Base-by-base conservation (phyloP, 1,284 basidiomycete species). In the Violaceomyces palustris region DNA sequence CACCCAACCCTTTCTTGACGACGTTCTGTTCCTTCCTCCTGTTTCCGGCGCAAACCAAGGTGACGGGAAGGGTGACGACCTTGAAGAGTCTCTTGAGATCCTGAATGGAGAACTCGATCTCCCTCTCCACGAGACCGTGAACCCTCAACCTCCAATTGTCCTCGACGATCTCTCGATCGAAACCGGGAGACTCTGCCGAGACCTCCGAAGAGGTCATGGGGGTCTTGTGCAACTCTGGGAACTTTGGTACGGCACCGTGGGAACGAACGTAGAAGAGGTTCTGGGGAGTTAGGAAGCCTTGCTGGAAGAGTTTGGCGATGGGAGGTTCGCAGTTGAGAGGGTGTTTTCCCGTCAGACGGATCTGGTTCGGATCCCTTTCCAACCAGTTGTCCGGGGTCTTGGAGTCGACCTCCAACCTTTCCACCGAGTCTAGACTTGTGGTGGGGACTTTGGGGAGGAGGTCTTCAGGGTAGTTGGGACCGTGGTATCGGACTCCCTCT, bases 21-120 rank as follows among this genome's bases (percentile, higher is more conserved):
- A 82, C 75, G 61, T 85, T 85, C 60, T 85, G 83, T 59, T 85
- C 83, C 63, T 83, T 83, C 10, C 83, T 76, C 3, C 83, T 74
- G 69, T 85, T 85, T 1, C 83, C 83, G 1, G 83, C 83, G 51
- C 83, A 85, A 1, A 82, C 81, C 14, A 85, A 67, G 0, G 83
- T 85, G 29, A 84, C 77, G 3, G 83, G 83, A 3, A 83, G 54
- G 0, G 82, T 84, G 6, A 84, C 78, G 1, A 79, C 75, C 6
- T 76, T 69, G 54, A 84, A 83, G 23, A 64, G 74, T 12, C 67
- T 66, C 42, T 76, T 76, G 15, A 83, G 74, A 12, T 69, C 67
- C 22, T 65, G 43, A 40, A 67, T 65, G 45, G 53, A 59, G 42
- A 69, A 53, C n/a, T 50, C 44, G 21, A 65, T 27, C 35, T 62